Base-by-base conservation (phyloP, 2,329 filamentous ascomycete genomes). In the Didymosphaeria variabile region DNA sequence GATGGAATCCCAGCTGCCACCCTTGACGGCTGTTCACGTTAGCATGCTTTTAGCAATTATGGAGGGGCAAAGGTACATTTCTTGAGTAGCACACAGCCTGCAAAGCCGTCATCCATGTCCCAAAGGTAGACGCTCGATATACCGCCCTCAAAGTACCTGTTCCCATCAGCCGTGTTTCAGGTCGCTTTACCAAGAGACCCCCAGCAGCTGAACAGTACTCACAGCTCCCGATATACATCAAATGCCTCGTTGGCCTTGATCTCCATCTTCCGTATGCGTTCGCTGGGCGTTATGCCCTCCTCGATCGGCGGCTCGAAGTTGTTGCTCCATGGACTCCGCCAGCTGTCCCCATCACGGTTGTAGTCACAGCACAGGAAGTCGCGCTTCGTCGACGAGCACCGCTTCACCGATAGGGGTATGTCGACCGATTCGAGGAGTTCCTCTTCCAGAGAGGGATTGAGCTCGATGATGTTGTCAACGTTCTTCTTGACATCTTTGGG, bases 321-420 rank as follows among this genome's bases (percentile, higher is more conserved):
- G 82, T 98, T 98, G 82, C 91, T 95, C 95, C 95, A 99, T n/a
- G 95, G 95, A 67, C 92, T 97, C 65, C 95, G 91, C 86, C 97
- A 97, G 81, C 91, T 96, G 83, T 97, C 94, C 65, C 95, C 95
- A 81, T 99, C 95, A 67, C 95, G 94, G 86, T 99, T 99, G 87
- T 99, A 99, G 86, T 99, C 95, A 85, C 95, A 99, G 74, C 97
- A 91, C 55, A 99, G 88, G 84, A 97, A 99, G 82, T 98, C 95
- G 70, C 94, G 91, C 72, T 93, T 93, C 34, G 92, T 91, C 81
- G 94, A 91, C 71, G 88, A 88, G 85, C 95, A 98, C 68, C 92
- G 91, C 72, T 91, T 90, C 65, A 96, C 87, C 61, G 91, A 89
- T 59, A 99, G 90, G 26, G 95, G 95, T 80, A 98, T 94, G 81